Conservation (phyloP, 1,284 basidiomycete genomes). For the Trichosporon sp. region DNA sequence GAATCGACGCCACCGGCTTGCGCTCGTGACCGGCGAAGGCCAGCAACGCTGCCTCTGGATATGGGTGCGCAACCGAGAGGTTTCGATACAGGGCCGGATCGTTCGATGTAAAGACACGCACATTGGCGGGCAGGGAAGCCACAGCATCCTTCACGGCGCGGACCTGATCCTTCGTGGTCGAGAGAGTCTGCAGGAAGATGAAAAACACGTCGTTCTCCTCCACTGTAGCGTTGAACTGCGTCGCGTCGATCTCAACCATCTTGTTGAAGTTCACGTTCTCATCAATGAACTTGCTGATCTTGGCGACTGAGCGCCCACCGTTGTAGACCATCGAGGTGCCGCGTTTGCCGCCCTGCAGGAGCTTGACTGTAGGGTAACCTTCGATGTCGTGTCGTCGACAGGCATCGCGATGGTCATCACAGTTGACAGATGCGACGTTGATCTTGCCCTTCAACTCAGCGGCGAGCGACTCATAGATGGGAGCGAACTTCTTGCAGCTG, state of each 20-base stretch:
- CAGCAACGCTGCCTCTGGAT: conserved; percentile 57
- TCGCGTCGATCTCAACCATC: conserved; percentile 50
- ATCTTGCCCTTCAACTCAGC: conserved; percentile 61
- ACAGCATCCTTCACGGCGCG: conserved; percentile 52
- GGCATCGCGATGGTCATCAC: conserved; percentile 63
- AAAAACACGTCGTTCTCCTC: conserved; percentile 63
- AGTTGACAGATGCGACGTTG: conserved; percentile 77
- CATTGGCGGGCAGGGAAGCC: conserved; percentile 61
- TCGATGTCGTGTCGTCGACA: conserved; percentile 62
- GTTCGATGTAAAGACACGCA: conserved; percentile 56
- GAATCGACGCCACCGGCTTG: conserved; percentile 33
- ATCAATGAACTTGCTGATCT: conserved; percentile 62
- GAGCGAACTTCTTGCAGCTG: conserved; percentile 77
- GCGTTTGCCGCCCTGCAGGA: conserved; percentile 30
- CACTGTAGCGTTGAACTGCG: conserved; percentile 53
- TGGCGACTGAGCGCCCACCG: conserved; percentile 61
- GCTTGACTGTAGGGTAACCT: conserved; percentile 74
- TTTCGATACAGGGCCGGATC: conserved; percentile 53
- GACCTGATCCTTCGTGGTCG: conserved; percentile 44
- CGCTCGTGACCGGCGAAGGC: conserved; percentile 63
- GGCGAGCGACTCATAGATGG: conserved; percentile 66
- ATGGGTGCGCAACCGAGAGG: conserved; percentile 53
- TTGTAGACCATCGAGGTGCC: conserved; percentile 55
- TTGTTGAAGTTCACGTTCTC: conserved; percentile 47
- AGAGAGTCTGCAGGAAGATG: conserved; percentile 61